These are phyloP conservation scores for Lactarius vividus DNA, from an alignment of 768 basidiomycete species.

Conservation along the genomic window DNA sequence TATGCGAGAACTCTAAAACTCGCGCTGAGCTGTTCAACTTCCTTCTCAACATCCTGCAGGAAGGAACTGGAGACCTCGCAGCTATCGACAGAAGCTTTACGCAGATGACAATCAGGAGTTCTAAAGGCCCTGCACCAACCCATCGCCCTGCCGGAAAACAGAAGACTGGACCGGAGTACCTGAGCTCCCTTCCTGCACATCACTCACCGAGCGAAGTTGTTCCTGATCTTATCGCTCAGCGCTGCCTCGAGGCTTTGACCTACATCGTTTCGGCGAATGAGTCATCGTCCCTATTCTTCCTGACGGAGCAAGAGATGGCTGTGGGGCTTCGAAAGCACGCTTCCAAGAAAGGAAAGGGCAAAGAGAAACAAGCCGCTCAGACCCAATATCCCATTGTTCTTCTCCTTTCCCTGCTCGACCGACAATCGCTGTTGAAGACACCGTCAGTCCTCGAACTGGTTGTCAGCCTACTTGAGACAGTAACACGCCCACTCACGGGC, in stretches of 20 bases:
- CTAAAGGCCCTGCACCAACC: constrained; percentile 46
- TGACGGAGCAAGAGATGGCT: constrained; percentile 91
- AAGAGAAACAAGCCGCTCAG: constrained; percentile 79
- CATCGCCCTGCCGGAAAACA: constrained; percentile 65
- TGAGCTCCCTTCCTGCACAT: constrained; percentile 48
- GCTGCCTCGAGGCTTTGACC: constrained; percentile 87
- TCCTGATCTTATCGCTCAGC: constrained; percentile 90
- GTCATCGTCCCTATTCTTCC: constrained; percentile 85
- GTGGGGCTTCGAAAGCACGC: constrained; percentile 65
- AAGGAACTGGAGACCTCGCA: constrained; percentile 88
- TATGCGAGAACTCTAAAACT: constrained; percentile 93
- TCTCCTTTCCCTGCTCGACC: constrained; percentile 82
- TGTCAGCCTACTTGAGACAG: constrained; percentile 79
- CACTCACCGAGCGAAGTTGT: constrained; percentile 71
- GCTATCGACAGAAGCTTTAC: constrained; percentile 93
- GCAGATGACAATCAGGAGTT: constrained; percentile 75
- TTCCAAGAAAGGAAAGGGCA: constrained; percentile 91
- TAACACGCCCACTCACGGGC: constrained; percentile 78
- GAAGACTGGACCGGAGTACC: constrained; percentile 53
- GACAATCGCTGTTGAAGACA: constrained; percentile 79
- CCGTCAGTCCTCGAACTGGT: constrained; percentile 92
- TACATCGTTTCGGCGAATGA: constrained; percentile 87
- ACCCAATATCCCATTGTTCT: constrained; percentile 91
- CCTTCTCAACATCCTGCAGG: constrained; percentile 90
- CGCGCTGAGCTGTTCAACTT: constrained; percentile 92